Evolutionary conservation across 169 alveolate species (phyloP).

Genomic region (Plasmodium knowlesi): DNA sequence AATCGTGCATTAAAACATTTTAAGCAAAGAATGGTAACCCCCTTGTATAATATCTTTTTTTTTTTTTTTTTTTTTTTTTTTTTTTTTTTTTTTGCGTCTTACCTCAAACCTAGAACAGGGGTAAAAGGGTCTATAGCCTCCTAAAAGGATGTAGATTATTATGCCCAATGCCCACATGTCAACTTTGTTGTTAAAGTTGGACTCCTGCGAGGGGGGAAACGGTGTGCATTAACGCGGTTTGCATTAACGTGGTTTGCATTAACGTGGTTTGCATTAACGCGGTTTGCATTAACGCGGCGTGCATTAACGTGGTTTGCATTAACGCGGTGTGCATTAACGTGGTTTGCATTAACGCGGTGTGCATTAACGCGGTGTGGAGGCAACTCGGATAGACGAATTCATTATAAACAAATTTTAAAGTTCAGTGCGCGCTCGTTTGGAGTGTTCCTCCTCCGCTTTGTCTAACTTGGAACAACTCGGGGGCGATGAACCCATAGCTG

Average conservation of each 20-base stretch:
- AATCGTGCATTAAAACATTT: neutral
- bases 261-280: too few relatives aligned
- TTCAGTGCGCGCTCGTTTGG: too few relatives aligned
- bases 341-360: too few relatives aligned
- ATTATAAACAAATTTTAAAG: neutral
- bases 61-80: neutral
- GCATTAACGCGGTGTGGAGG: neutral
- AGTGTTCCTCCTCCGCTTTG: neutral
- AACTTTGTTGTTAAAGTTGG: conserved; percentile 70
- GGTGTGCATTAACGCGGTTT: neutral
- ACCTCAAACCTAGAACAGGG: conserved; percentile 76
- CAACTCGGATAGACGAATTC: neutral
- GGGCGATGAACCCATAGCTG: conserved; percentile 80
- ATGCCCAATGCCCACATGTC: conserved; percentile 83
- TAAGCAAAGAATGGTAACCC: neutral
- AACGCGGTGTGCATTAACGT: too few relatives aligned
- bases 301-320: too few relatives aligned
- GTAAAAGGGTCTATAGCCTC: conserved; percentile 81
- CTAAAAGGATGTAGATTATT: conserved; percentile 61
- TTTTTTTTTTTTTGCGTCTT: neutral
- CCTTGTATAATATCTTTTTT: neutral
- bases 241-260: too few relatives aligned
- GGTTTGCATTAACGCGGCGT: too few relatives aligned
- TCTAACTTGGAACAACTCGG: conserved; percentile 77
- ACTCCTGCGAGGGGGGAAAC: conserved; percentile 27